Conservation (phyloP, 306 rosid species). For the Cucumis melo region DNA sequence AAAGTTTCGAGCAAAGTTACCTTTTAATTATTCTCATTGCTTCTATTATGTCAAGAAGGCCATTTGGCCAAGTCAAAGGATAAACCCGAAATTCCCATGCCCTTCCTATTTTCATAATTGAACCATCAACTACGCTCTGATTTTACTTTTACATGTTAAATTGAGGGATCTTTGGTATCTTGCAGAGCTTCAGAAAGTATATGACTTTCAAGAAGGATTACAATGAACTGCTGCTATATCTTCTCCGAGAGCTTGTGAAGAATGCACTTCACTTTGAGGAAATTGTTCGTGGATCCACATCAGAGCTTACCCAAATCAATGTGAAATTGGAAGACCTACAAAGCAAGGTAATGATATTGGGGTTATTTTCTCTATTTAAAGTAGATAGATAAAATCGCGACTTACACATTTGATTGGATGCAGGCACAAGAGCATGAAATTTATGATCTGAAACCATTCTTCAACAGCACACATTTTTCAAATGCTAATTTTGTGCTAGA, state of each 20-base stretch:
- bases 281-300: slow-evolving; percentile 52
- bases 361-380: background rate
- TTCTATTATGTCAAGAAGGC: background rate
- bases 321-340: slow-evolving; percentile 65
- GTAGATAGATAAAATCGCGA: background rate
- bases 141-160: background rate
- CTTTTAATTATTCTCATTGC: background rate
- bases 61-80: background rate
- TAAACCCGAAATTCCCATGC: background rate
- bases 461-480: slow-evolving; percentile 51
- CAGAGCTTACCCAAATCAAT: slow-evolving; percentile 45
- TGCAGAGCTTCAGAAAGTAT: slow-evolving; percentile 83
- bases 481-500: slow-evolving; percentile 52
- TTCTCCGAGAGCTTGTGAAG: slow-evolving; percentile 75
- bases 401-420: slow-evolving; percentile 13
- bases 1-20: background rate
- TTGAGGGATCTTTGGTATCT: background rate
- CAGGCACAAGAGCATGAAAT: slow-evolving; percentile 96
- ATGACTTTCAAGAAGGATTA: slow-evolving; percentile 93
- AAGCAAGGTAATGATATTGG: slow-evolving; percentile 35
- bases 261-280: slow-evolving; percentile 72
- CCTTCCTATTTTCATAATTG: background rate
- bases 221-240: slow-evolving; percentile 53
- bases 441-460: slow-evolving; percentile 71
- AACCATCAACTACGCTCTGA: background rate